Evolutionary conservation across 2,329 filamentous ascomycete species (phyloP), one percentile per base, ranked within the genome.

Genomic region (Cladorrhinum sp.): DNA sequence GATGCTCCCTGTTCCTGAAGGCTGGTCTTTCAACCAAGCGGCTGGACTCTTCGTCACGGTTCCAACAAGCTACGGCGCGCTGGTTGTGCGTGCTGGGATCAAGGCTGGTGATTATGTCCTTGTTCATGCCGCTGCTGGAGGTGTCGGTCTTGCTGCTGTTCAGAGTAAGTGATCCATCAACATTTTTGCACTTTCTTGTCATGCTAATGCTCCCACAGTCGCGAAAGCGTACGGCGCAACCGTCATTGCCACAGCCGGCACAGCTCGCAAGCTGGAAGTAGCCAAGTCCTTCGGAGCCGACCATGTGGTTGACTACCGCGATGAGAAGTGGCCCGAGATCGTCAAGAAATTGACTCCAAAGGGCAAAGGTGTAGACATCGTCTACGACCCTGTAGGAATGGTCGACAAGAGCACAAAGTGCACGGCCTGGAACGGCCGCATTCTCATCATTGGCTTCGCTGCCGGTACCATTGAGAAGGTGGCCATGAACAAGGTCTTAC

Each of bases 341-440:
- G 92, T 97, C 53, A 90, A 90, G 78, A 86, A 85, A 67, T 75
- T 98, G 61, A 94, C 89, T 3, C 91, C 90, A 0, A 85, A 86
- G 64, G 84, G 84, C 1, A 75, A 79, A 50, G 86, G 92, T 10
- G 93, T 96, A 18, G 93, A 98, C 75, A 91, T 98, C 56, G 93
- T 98, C 21, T 98, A 92, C 77, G 94, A 98, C 74, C 92, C 94
- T 12, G 94, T 98, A 1, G 94, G 94, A 1, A 78, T 97, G 72
- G 91, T 97, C 55, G 92, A 96, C 66, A 83, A 86, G 72, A 92
- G 88, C 67, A 90, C 93, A 67, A 96, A 96, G 76, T 97, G 94
- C 77, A 91, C 89, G 2, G 90, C 92, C 2, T 98, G 92, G 93
- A 96, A 96, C 74, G 94, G 91, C 1, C 84, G 93, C 12, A 82